These are phyloP conservation scores for Craterostigma plantagineum DNA, from an alignment of 257 asterid species.

Conservation along the genomic window DNA sequence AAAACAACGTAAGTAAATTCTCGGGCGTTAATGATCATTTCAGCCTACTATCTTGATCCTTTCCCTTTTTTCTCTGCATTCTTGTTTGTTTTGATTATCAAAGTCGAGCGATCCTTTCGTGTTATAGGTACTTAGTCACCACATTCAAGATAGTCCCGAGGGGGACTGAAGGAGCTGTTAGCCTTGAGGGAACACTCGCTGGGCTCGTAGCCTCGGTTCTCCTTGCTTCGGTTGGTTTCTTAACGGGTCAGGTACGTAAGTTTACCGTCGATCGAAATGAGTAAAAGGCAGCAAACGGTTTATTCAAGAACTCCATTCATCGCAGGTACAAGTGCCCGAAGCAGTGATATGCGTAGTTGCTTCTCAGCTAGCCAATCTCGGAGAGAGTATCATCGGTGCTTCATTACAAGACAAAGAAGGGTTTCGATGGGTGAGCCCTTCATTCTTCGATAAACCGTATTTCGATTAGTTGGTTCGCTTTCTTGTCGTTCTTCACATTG, in stretches of 20 bases:
- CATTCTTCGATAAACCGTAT: not conserved
- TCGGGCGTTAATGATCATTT: too few species aligned
- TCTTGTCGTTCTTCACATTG: too few species aligned
- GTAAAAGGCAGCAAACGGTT: too few species aligned
- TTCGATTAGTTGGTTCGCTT: too few species aligned
- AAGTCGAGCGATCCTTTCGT: slow-evolving; percentile 1
- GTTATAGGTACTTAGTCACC: slow-evolving; percentile 67
- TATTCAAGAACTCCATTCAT: slow-evolving; percentile 4
- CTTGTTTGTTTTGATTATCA: too few species aligned
- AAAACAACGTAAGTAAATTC: slow-evolving; percentile 54
- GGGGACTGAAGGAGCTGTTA: slow-evolving; percentile 97
- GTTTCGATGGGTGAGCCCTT: slow-evolving; percentile 23
- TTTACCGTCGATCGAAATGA: slow-evolving; percentile 9
- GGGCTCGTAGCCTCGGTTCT: slow-evolving; percentile 74
- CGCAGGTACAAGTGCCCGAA: slow-evolving; percentile 42
- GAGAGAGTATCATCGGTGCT: slow-evolving; percentile 93
- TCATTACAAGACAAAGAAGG: slow-evolving; percentile 35
- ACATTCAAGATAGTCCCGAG: slow-evolving; percentile 84
- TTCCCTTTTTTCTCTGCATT: too few species aligned
- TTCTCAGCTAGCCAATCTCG: slow-evolving; percentile 91
- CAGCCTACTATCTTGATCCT: too few species aligned
- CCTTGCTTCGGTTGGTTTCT: slow-evolving; percentile 56
- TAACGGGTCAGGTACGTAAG: slow-evolving; percentile 41
- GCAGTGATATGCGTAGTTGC: slow-evolving; percentile 55
- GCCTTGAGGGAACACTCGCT: slow-evolving; percentile 81